phyloP scores from a whole-genome alignment of 23 red algal genomes.

The Gracilaria vermiculophylla region DNA sequence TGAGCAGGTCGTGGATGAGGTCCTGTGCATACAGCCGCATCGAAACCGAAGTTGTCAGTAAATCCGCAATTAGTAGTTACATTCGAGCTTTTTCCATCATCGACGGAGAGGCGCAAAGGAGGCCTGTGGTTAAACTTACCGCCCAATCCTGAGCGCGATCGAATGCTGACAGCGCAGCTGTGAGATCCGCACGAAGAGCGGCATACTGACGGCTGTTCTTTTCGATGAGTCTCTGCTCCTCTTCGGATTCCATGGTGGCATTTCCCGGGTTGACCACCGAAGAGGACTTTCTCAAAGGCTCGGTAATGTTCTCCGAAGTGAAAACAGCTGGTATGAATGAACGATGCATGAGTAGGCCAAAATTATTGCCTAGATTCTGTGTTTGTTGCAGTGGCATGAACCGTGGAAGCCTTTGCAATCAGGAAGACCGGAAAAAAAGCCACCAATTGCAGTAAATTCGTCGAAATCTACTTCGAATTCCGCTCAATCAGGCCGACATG shows the following conservation, averaged over 20 bases:
- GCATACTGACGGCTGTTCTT: constrained; percentile 50
- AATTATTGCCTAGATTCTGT: too few species aligned
- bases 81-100: background rate
- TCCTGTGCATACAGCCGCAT: constrained; percentile 13
- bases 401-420: too few species aligned
- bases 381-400: too few species aligned
- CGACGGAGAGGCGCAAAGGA: background rate
- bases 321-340: background rate
- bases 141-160: constrained; percentile 96
- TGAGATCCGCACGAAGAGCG: constrained; percentile 86
- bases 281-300: background rate
- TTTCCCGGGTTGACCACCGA: background rate
- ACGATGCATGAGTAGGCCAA: background rate
- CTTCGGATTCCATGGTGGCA: constrained; percentile 58
- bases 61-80: background rate
- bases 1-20: constrained; percentile 79
- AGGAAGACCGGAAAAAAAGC: too few species aligned
- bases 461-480: too few species aligned
- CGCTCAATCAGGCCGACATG: too few species aligned
- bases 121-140: background rate
- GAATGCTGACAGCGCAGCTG: constrained; percentile 78
- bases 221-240: constrained; percentile 33
- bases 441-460: too few species aligned
- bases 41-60: background rate
- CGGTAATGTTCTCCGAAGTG: background rate